Evolutionary conservation across 768 basidiomycete genomes (phyloP).

Genomic region (Cystobasidium tubakii): DNA sequence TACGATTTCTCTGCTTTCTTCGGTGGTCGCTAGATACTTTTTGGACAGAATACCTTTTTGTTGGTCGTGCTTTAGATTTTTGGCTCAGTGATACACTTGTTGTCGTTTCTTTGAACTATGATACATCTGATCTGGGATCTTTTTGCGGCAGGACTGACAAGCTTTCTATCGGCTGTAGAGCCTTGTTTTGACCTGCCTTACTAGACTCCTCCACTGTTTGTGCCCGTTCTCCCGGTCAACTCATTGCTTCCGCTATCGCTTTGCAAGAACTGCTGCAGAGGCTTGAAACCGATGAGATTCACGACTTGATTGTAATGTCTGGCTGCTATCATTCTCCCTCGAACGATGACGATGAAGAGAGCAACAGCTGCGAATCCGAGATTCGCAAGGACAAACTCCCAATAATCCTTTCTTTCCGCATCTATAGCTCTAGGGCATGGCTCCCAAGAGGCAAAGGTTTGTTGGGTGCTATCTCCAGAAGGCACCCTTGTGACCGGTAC

Average conservation of each 20-base stretch:
- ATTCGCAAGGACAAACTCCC: constrained; percentile 27
- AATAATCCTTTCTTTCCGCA: constrained; percentile 24
- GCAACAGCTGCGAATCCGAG: constrained; percentile 16
- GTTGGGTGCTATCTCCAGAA: not conserved
- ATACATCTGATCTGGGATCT: not conserved
- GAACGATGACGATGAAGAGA: constrained; percentile 19
- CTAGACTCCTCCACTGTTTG: not conserved
- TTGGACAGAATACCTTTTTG: constrained; percentile 6
- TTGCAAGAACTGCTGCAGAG: constrained; percentile 1
- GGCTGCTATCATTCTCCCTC: constrained; percentile 28
- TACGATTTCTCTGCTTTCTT: constrained; percentile 44
- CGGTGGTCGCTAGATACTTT: constrained; percentile 9
- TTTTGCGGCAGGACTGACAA: too few species aligned
- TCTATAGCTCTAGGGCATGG: constrained; percentile 26
- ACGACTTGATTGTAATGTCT: constrained; percentile 31
- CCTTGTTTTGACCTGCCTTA: too few species aligned
- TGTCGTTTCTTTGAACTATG: constrained; percentile 9
- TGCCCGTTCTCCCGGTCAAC: not conserved
- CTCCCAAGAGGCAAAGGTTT: constrained; percentile 7
- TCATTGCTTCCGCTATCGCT: not conserved
- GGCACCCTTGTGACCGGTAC: not conserved
- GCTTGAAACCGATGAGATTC: constrained; percentile 19
- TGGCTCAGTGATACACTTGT: not conserved
- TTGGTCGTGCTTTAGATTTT: not conserved
- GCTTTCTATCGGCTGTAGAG: too few species aligned